These are phyloP conservation scores for Pseudodiploospora longispora DNA, from an alignment of 2,329 filamentous ascomycete genomes.

Conservation along the genomic window DNA sequence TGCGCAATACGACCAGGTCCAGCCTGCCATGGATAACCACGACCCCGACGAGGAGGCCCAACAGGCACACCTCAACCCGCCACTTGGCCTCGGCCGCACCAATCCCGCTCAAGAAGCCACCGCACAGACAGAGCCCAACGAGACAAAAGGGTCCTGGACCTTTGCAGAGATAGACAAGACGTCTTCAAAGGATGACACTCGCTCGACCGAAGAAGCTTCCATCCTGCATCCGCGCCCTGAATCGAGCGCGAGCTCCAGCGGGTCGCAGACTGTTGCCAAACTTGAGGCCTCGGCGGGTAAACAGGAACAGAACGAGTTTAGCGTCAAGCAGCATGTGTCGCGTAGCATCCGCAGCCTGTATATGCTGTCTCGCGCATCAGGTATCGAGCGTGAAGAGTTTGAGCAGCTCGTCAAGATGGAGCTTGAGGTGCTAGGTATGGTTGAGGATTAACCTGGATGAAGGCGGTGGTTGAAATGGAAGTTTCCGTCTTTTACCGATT, in stretches of 20 bases:
- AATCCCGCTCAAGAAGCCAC: slow-evolving; percentile 9
- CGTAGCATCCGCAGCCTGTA: slow-evolving; percentile 72
- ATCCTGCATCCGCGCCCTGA: slow-evolving; percentile 47
- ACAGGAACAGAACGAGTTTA: slow-evolving; percentile 59
- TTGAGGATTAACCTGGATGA: slow-evolving; percentile 45
- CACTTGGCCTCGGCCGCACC: slow-evolving; percentile 18
- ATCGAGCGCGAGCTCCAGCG: slow-evolving; percentile 50
- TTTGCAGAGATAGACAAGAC: slow-evolving; percentile 36
- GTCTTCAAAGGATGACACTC: slow-evolving; percentile 18
- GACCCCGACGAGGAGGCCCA: slow-evolving; percentile 63
- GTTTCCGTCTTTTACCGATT: no score
- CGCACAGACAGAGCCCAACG: slow-evolving; percentile 18
- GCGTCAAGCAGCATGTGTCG: slow-evolving; percentile 71
- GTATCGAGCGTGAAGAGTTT: slow-evolving; percentile 70
- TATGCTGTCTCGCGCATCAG: slow-evolving; percentile 58
- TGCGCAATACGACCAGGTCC: slow-evolving; percentile 67
- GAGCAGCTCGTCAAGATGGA: slow-evolving; percentile 63
- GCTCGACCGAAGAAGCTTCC: slow-evolving; percentile 28
- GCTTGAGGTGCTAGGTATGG: slow-evolving; percentile 59
- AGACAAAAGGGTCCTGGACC: slow-evolving; percentile 28
- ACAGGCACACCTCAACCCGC: slow-evolving; percentile 24
- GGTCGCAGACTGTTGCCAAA: slow-evolving; percentile 51
- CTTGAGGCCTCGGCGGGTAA: slow-evolving; percentile 48
- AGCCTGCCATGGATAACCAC: slow-evolving; percentile 72
- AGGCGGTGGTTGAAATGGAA: no score